These are phyloP conservation scores for Neodidymelliopsis sp. DNA, from an alignment of 2,329 filamentous ascomycete species.

Conservation along the genomic window DNA sequence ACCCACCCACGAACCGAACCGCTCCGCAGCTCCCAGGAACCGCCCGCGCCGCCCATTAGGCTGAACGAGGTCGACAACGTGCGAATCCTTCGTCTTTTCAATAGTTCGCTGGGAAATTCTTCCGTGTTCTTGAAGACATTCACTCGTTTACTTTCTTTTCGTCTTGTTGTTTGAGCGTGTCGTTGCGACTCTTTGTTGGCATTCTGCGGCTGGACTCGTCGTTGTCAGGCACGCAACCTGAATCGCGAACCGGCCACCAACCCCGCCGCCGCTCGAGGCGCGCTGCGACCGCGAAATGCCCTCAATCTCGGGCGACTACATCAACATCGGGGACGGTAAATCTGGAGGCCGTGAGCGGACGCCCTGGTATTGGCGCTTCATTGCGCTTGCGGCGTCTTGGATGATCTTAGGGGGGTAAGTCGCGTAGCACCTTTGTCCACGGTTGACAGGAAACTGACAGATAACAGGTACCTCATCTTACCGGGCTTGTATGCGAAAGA, in stretches of 20 bases:
- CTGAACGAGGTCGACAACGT: slow-evolving; percentile 15
- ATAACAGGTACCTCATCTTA: slow-evolving; percentile 56
- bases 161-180: background rate
- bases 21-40: slow-evolving; percentile 17
- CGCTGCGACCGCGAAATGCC: slow-evolving; percentile 39
- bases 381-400: slow-evolving; percentile 54
- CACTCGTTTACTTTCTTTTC: slow-evolving; percentile 8
- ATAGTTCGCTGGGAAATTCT: background rate
- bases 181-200: slow-evolving; percentile 7
- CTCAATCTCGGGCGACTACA: slow-evolving; percentile 40
- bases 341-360: slow-evolving; percentile 30
- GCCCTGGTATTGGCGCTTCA: slow-evolving; percentile 59
- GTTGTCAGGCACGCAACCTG: slow-evolving; percentile 26
- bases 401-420: slow-evolving; percentile 59
- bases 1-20: slow-evolving; percentile 21
- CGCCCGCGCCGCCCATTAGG: slow-evolving; percentile 15
- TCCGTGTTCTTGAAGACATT: background rate
- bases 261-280: slow-evolving; percentile 27
- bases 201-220: background rate
- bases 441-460: slow-evolving; percentile 22
- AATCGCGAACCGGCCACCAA: slow-evolving; percentile 27
- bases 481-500: slow-evolving; percentile 56
- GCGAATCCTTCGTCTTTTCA: slow-evolving; percentile 14
- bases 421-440: background rate
- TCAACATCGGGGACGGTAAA: slow-evolving; percentile 35